Conservation (phyloP, 306 rosid genomes). For the Cucurbita moschata region DNA sequence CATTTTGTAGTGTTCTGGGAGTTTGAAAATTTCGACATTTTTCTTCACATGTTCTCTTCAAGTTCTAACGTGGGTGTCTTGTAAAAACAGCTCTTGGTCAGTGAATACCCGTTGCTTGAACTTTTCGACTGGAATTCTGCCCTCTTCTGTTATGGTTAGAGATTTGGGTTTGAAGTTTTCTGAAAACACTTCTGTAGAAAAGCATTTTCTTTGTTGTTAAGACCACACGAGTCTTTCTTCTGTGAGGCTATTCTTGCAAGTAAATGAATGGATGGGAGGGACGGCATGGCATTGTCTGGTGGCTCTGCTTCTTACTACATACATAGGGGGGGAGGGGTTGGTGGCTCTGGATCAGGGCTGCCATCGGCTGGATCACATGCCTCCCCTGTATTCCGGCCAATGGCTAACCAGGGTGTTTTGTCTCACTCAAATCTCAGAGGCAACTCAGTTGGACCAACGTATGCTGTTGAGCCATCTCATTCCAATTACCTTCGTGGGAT, state of each 20-base stretch:
- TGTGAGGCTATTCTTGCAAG: conserved; percentile 19
- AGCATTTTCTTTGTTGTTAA: neutral
- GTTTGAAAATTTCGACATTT: neutral
- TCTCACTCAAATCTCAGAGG: conserved; percentile 43
- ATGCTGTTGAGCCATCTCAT: conserved; percentile 36
- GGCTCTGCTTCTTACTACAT: conserved; percentile 77
- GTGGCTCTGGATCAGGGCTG: conserved; percentile 42
- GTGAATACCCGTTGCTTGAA: neutral
- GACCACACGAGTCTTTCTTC: neutral
- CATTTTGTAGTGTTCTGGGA: neutral
- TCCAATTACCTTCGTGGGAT: conserved; percentile 38
- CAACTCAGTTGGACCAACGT: conserved; percentile 42
- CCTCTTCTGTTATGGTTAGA: conserved; percentile 1
- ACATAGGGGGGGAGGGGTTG: conserved; percentile 66
- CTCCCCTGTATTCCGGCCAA: conserved; percentile 54
- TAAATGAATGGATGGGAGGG: conserved; percentile 99
- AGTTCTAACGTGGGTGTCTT: too few species aligned
- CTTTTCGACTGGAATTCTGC: neutral
- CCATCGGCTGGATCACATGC: conserved; percentile 42
- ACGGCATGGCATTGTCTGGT: conserved; percentile 81
- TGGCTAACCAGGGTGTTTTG: conserved; percentile 39
- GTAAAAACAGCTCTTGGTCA: too few species aligned
- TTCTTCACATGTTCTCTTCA: neutral
- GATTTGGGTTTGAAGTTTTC: conserved; percentile 9
- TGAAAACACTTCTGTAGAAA: neutral